Evolutionary conservation across 805 yeast genomes (phyloP), one percentile per base, ranked within the genome.

Genomic region (Wickerhamiella vanderwaltii): DNA sequence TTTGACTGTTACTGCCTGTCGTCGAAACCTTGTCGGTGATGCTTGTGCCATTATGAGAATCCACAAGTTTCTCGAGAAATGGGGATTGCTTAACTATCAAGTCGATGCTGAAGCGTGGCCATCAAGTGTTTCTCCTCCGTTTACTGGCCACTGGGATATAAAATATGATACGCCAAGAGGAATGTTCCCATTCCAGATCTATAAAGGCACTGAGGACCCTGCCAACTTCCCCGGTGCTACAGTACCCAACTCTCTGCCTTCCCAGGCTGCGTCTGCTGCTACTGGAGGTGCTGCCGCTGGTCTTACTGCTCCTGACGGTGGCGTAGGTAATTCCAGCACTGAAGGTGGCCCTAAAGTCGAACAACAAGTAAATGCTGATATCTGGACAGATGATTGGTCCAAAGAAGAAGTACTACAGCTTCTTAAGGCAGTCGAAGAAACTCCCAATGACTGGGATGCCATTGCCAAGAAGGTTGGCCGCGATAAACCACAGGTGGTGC

Each of bases 71-170:
- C 64, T 87, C 44, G 83, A 76, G 51, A 81, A 80, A 58, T 87
- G 96, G 96, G 96, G 96, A 0, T 66, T 87, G 39, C 83, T 87
- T 41, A 87, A 87, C 60, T 87, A 87, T 59, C 96, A 87, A 60
- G 93, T 87, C 2, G 82, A 79, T 56, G 83, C 87, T 1, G 81
- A 75, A 48, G 67, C 77, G 41, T 72, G 77, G 48, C 91, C 93
- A 5, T 40, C 52, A 6, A 50, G 74, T 39, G 68, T 78, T 13
- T 82, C 77, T 43, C 80, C 84, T 34, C 87, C 86, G 17, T 75
- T 69, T 51, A 75, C 85, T 2, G 86, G 85, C 7, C 83, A 79
- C 50, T 85, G 76, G 63, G 72, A 77, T 42, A 78, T 83, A 1
- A 77, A 74, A 45, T 76, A 75, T 54, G 96, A 87, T 59, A 82